Base-by-base conservation (phyloP, 1,284 basidiomycete species). In the Sphaerobolus stellatus region DNA sequence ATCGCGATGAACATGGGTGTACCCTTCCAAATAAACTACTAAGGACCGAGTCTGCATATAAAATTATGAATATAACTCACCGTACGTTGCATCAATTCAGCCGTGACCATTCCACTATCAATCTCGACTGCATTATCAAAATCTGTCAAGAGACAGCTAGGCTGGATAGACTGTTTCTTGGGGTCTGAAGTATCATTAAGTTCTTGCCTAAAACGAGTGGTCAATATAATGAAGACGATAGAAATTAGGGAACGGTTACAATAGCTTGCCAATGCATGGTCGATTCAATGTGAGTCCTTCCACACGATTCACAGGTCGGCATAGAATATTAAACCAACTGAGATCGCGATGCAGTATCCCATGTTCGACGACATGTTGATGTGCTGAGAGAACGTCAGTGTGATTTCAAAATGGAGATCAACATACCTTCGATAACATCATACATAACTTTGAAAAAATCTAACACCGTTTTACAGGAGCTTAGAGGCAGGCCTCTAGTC, bases 381-480 rank as follows among this genome's bases (percentile, higher is more conserved):
- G 46, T 16, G 31, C 46, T 48, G 18, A 4, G 31, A 28, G n/a
- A n/a, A n/a, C n/a, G n/a, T n/a, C n/a, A n/a, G n/a, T n/a, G n/a
- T n/a, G n/a, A n/a, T n/a, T n/a, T n/a, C n/a, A n/a, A n/a, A n/a
- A n/a, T n/a, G n/a, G n/a, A n/a, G n/a, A 9, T n/a, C 4, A n/a
- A 41, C 48, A 8, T 51, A 55, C 53, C 28, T 20, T 49, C 31
- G 16, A 48, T 36, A 2, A 31, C 29, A 28, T 55, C 48, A 18
- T 34, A 50, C 14, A 55, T 41, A 18, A 55, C 53, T 24, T 48
- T 50, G 9, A 50, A 24, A n/a, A 55, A 41, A 5, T 55, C 48
- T 4, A 50, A 38, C 11, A 41, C 30, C 16, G 31, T 38, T 16
- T 25, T 30, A 36, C 53, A 55, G 20, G 33, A 24, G 36, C 48